Evolutionary conservation across 441 rosid species (phyloP).

Genomic region (Breynia disticha): DNA sequence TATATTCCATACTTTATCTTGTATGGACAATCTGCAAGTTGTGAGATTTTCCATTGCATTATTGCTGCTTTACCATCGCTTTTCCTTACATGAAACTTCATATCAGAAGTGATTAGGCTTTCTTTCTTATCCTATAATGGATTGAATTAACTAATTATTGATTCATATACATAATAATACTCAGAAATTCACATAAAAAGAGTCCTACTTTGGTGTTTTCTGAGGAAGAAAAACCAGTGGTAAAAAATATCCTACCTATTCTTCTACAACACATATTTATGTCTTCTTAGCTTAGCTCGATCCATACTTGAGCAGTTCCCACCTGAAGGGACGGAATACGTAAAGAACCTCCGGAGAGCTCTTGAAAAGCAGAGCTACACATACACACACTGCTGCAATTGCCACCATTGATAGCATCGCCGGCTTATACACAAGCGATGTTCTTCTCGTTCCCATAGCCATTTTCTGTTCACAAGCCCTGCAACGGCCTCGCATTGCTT

Average conservation of each 20-base stretch:
- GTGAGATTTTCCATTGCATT: conserved; percentile 19
- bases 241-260: too few species aligned
- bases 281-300: background rate
- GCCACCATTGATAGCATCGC: background rate
- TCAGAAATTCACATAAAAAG: too few species aligned
- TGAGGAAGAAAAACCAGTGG: too few species aligned
- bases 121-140: too few species aligned
- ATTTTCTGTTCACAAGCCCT: conserved; percentile 33
- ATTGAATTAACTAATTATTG: too few species aligned
- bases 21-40: conserved; percentile 15
- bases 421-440: background rate
- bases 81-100: conserved; percentile 12
- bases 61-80: conserved; percentile 8
- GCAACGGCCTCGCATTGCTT: conserved; percentile 31
- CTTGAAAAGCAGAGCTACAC: background rate
- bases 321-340: background rate
- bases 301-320: background rate
- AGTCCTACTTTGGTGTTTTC: too few species aligned
- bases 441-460: background rate
- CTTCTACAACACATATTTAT: too few species aligned
- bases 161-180: too few species aligned
- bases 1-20: conserved; percentile 9
- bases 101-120: too few species aligned
- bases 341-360: background rate
- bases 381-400: background rate